Evolutionary conservation across 768 basidiomycete genomes (phyloP), one percentile per base, ranked within the genome.

Genomic region (Tephrocybe sp.): DNA sequence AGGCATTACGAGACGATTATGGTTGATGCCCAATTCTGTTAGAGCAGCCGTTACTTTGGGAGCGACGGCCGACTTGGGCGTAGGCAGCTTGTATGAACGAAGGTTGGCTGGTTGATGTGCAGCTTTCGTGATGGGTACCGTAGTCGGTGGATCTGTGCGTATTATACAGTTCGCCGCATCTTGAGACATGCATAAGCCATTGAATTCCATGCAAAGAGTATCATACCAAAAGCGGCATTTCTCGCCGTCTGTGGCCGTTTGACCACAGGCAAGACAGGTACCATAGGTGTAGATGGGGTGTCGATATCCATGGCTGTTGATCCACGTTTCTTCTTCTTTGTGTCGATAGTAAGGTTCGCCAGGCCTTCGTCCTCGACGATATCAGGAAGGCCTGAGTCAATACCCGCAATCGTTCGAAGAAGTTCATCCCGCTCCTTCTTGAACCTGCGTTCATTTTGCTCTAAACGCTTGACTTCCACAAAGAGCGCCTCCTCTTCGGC

Each of bases 401-500:
- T 82, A 4, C 94, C 94, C 21, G 86, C 82, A 12, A 97, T 69
- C 0, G 84, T 89, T 25, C 89, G 80, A 53, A 98, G 75, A 21
- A 98, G 78, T 36, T 92, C 90, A 49, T 97, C 92, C 15, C 94
- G 76, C 16, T 97, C 93, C 55, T 82, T 83, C 69, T 87, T 89
- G 74, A 94, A 98, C 45, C 78, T 79, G 26, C 87, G 79, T 64
- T 97, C 94, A 52, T 79, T 91, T 69, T 98, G 96, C 64, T 98
- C 95, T 42, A 99, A 77, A n/a, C 92, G 84, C 62, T 95, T 94
- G 42, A 96, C 79, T 66, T 98, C 93, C 54, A 98, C 72, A 68
- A 90, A 98, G 3, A 99, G 75, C 7, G 92, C 89, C 60, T 98
- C 95, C 74, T 98, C 97, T 64, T 99, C 95, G 15, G 86, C 87